Percentiles rank a stretch among this genome's conserved stretches.
These are phyloP conservation scores for Globisporangium perplexum DNA, from an alignment of 352 stramenopile species.

Conservation along the genomic window DNA sequence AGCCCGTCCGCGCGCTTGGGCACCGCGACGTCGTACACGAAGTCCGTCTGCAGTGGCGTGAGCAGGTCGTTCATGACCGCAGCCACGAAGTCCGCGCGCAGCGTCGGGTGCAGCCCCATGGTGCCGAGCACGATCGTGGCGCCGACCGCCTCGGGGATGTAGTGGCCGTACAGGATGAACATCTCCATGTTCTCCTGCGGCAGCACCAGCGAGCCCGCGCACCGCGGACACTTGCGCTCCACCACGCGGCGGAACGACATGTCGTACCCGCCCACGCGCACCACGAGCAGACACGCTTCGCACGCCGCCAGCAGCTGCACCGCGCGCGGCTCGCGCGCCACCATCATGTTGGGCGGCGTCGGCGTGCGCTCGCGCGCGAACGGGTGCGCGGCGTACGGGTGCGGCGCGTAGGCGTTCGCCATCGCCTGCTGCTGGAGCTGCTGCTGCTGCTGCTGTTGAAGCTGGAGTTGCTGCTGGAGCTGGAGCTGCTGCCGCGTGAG, in stretches of 20 bases:
- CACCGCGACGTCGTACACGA: slow-evolving; percentile 77
- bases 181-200: slow-evolving; percentile 83
- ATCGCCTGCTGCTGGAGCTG: slow-evolving; percentile 9
- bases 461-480: neutral
- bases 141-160: slow-evolving; percentile 63
- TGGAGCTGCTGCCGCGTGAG: slow-evolving; percentile 14
- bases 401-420: slow-evolving; percentile 5
- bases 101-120: slow-evolving; percentile 65
- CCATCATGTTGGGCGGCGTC: slow-evolving; percentile 11
- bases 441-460: slow-evolving; percentile 5
- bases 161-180: slow-evolving; percentile 84
- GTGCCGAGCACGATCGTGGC: slow-evolving; percentile 58
- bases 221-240: slow-evolving; percentile 73
- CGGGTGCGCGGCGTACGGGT: slow-evolving; percentile 9
- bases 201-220: slow-evolving; percentile 45
- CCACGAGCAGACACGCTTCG: slow-evolving; percentile 68
- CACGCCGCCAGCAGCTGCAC: slow-evolving; percentile 65
- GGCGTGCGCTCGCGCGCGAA: slow-evolving; percentile 13
- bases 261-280: slow-evolving; percentile 60
- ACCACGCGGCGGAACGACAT: slow-evolving; percentile 80
- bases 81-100: slow-evolving; percentile 75
- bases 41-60: slow-evolving; percentile 72
- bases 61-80: slow-evolving; percentile 83
- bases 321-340: slow-evolving; percentile 25
- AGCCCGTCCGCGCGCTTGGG: slow-evolving; percentile 74